Evolutionary conservation across 306 rosid species (phyloP), one percentile per base, ranked within the genome.

Genomic region (Lathyrus tuberosus): DNA sequence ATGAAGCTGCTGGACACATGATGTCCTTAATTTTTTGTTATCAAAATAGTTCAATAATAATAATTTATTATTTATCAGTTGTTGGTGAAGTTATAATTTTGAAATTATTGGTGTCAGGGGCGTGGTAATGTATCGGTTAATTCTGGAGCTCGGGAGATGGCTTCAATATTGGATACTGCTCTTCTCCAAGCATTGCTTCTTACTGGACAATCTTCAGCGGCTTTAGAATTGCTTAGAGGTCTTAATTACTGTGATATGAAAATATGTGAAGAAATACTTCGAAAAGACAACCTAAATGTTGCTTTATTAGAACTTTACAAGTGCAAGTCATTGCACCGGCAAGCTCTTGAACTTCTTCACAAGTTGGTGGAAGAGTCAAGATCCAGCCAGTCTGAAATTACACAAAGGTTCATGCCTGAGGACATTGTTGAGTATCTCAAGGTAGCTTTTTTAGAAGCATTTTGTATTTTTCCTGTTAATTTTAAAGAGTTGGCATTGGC

Each of bases 361-460:
- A 86, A 82, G 79, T 79, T 91, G 52, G 78, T 95, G 60, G 96
- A 91, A 59, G 91, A 89, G 69, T 87, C 96, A 26, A 91, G 79
- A 78, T 84, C 88, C 77, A 67, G 71, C 35, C 91, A 83, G 72
- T 77, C 82, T 71, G 95, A 86, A 31, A 76, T 83, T 75, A 78
- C 82, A 47, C 92, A 84, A 62, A 87, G 68, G 63, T 89, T 91
- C 72, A 91, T 83, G 83, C 96, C 97, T 0, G 96, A 95, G 76
- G 84, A 84, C 81, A 87, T 95, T 53, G 90, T 95, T 72, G 96
- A 95, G 74, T 95, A 95, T 86, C 99, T 95, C 84, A 95, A 95
- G 99, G 99, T 86, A 70, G 26, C 62, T 68, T 74, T 77, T 63
- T 65, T 62, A 66, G 61, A 26, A 71, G 54, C 73, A 35, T 15